These are phyloP conservation scores for Leptomonas pyrrhocoris DNA, from an alignment of 208 protist species.

Conservation along the genomic window DNA sequence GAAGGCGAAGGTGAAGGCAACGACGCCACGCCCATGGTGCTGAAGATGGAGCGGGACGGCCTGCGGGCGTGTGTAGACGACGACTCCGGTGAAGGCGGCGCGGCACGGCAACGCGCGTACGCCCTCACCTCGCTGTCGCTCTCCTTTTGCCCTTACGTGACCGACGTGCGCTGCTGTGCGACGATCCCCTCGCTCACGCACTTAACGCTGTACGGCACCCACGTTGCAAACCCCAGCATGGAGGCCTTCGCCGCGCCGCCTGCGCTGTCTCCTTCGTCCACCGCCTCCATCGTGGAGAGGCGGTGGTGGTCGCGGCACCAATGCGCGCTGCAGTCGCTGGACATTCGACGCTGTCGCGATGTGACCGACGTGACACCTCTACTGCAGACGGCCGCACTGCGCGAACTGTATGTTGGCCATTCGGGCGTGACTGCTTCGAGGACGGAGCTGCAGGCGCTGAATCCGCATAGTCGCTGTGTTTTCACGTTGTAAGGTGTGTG, in stretches of 20 bases:
- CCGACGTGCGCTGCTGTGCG: constrained; percentile 30
- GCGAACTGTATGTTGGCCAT: constrained; percentile 10
- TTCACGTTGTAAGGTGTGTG: background rate
- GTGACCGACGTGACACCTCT: constrained; percentile 24
- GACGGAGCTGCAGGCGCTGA: constrained; percentile 23
- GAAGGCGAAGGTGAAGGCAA: background rate
- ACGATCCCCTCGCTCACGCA: constrained; percentile 26
- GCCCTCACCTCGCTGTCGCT: constrained; percentile 26
- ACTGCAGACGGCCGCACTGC: constrained; percentile 7
- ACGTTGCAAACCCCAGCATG: constrained; percentile 18
- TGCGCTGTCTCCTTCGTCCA: background rate
- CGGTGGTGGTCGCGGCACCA: constrained; percentile 17
- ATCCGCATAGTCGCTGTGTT: constrained; percentile 13
- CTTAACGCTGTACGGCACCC: constrained; percentile 18
- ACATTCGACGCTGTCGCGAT: constrained; percentile 18
- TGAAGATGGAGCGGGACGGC: constrained; percentile 2
- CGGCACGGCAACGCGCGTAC: constrained; percentile 12
- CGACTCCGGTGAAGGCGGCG: background rate
- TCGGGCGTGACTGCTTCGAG: constrained; percentile 21
- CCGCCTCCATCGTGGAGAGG: background rate
- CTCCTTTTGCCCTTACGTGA: constrained; percentile 35
- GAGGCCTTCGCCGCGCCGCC: constrained; percentile 9
- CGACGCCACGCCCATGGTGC: background rate
- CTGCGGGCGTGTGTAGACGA: background rate
- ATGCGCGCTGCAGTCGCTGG: constrained; percentile 25